phyloP scores from a whole-genome alignment of 495 filamentous ascomycete genomes.

The Pyrenopolyporus hunteri region DNA sequence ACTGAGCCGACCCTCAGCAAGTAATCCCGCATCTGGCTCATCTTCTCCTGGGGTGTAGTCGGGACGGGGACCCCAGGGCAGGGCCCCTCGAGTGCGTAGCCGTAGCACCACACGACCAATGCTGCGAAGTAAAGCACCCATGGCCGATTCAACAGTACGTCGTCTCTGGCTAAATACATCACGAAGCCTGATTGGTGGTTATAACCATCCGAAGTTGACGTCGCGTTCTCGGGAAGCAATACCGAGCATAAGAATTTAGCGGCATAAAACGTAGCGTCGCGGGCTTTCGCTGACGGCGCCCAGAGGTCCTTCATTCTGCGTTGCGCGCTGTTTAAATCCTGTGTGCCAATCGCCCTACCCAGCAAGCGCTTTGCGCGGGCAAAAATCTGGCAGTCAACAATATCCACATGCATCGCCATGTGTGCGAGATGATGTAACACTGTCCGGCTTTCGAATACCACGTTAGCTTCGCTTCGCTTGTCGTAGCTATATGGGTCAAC shows the following conservation, averaged over 20 bases:
- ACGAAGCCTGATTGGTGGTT: slow-evolving; percentile 44
- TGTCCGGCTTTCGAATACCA: slow-evolving; percentile 82
- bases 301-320: slow-evolving; percentile 86
- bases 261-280: slow-evolving; percentile 94
- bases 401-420: slow-evolving; percentile 97
- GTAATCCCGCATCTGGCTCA: slow-evolving; percentile 79
- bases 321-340: slow-evolving; percentile 80
- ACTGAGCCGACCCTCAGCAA: slow-evolving; percentile 75
- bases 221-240: slow-evolving; percentile 62
- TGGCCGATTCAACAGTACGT: slow-evolving; percentile 87
- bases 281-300: slow-evolving; percentile 89
- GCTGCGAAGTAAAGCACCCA: slow-evolving; percentile 98
- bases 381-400: slow-evolving; percentile 97
- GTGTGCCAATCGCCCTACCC: slow-evolving; percentile 80
- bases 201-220: slow-evolving; percentile 22
- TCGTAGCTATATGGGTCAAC: slow-evolving; percentile 56
- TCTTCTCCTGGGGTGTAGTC: slow-evolving; percentile 65
- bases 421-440: slow-evolving; percentile 93
- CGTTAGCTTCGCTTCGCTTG: slow-evolving; percentile 67
- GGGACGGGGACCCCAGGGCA: slow-evolving; percentile 57
- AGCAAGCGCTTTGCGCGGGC: slow-evolving; percentile 83
- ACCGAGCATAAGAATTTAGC: slow-evolving; percentile 85
- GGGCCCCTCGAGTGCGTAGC: slow-evolving; percentile 87
- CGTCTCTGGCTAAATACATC: slow-evolving; percentile 82
- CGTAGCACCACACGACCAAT: slow-evolving; percentile 94